Conservation (phyloP, 306 rosid genomes). For the Trifolium dubium region DNA sequence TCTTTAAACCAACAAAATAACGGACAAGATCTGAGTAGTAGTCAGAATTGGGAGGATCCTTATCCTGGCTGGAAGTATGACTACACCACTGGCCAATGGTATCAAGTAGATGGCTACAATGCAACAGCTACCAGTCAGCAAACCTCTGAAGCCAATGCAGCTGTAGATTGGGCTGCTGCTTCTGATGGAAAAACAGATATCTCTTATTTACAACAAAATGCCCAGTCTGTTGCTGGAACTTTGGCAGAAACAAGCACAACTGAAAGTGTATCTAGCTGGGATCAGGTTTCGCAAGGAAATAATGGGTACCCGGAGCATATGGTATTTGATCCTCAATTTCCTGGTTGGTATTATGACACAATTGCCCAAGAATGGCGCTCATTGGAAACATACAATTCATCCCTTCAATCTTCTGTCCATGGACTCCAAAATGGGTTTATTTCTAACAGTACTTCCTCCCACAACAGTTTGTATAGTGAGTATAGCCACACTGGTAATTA, state of each 20-base stretch:
- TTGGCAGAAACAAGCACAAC: slow-evolving; percentile 61
- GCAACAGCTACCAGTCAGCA: slow-evolving; percentile 44
- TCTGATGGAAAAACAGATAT: slow-evolving; percentile 53
- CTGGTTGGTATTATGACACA: slow-evolving; percentile 85
- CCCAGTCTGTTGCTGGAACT: slow-evolving; percentile 57
- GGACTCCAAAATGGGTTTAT: slow-evolving; percentile 55
- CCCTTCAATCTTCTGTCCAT: slow-evolving; percentile 53
- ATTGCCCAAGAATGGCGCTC: slow-evolving; percentile 70
- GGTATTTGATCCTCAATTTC: slow-evolving; percentile 78
- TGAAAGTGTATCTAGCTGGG: slow-evolving; percentile 52
- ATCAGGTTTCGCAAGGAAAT: slow-evolving; percentile 62
- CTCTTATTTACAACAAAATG: slow-evolving; percentile 61
- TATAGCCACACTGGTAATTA: slow-evolving; percentile 49
- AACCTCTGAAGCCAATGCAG: slow-evolving; percentile 44
- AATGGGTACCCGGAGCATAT: slow-evolving; percentile 80
- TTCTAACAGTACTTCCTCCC: slow-evolving; percentile 42
- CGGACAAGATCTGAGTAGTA: slow-evolving; percentile 61
- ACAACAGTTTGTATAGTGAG: slow-evolving; percentile 46
- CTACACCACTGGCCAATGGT: slow-evolving; percentile 68
- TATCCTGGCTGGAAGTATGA: slow-evolving; percentile 93
- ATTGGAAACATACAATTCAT: slow-evolving; percentile 62
- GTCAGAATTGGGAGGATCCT: slow-evolving; percentile 72
- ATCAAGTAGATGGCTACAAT: slow-evolving; percentile 60
- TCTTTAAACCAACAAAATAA: slow-evolving; percentile 43
- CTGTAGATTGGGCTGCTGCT: slow-evolving; percentile 48